Percentiles rank a stretch among this genome's conserved stretches.
Conservation (phyloP, 768 basidiomycete genomes). For the Lanmaoa rubissima region DNA sequence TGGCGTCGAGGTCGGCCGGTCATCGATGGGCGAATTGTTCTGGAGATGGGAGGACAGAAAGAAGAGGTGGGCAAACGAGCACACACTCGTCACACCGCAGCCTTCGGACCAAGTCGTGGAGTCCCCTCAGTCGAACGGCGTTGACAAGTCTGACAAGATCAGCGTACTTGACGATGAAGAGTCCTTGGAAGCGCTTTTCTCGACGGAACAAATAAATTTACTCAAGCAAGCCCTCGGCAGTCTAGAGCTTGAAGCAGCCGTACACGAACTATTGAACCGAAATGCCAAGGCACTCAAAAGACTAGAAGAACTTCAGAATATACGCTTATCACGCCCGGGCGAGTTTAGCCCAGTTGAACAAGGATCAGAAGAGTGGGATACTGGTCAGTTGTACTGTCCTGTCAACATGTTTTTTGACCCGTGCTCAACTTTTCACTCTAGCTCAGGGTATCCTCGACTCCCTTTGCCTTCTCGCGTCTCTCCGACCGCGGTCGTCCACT, state of each 20-base stretch:
- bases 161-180: slow-evolving; percentile 34
- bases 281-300: slow-evolving; percentile 63
- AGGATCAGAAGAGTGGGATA: slow-evolving; percentile 81
- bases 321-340: slow-evolving; percentile 48
- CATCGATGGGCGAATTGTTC: slow-evolving; percentile 57
- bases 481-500: slow-evolving; percentile 61
- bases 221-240: slow-evolving; percentile 61
- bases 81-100: neutral
- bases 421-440: slow-evolving; percentile 31
- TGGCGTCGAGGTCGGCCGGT: slow-evolving; percentile 65
- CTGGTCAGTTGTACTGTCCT: slow-evolving; percentile 49
- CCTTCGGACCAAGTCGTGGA: neutral
- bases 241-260: slow-evolving; percentile 65
- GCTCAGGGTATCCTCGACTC: slow-evolving; percentile 75
- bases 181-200: slow-evolving; percentile 53
- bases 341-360: slow-evolving; percentile 52
- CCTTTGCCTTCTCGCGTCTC: slow-evolving; percentile 60
- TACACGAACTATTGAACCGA: slow-evolving; percentile 64
- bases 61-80: slow-evolving; percentile 30
- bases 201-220: slow-evolving; percentile 50
- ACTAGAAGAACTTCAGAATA: slow-evolving; percentile 63
- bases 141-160: slow-evolving; percentile 7
- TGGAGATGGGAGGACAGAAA: slow-evolving; percentile 49
- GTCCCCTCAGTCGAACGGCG: slow-evolving; percentile 11
- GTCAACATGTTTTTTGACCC: slow-evolving; percentile 1